Percentiles rank a stretch among this genome's conserved stretches.
Evolutionary conservation across 495 filamentous ascomycete species (phyloP).

Genomic region (Staphylotrichum tortipilum): DNA sequence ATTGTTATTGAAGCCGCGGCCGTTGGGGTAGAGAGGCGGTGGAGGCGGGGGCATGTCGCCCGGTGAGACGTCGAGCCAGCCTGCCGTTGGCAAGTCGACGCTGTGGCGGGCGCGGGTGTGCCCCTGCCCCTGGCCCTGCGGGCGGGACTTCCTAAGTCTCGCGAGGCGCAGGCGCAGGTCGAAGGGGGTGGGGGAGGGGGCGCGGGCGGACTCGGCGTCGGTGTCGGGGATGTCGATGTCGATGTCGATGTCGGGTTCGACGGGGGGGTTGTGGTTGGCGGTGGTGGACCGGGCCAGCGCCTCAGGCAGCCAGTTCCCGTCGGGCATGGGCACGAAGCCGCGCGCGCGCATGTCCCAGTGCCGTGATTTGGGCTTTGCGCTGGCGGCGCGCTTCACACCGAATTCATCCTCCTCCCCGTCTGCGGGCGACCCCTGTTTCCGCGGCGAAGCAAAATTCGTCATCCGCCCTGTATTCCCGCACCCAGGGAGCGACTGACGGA

Average conservation of each 20-base stretch:
- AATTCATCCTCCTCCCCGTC: conserved; percentile 12
- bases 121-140: background rate
- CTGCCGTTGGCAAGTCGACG: background rate
- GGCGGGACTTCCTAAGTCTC: background rate
- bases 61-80: background rate
- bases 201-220: background rate
- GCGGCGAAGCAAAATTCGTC: conserved; percentile 17
- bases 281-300: conserved; percentile 22
- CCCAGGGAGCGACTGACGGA: conserved; percentile 17
- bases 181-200: conserved; percentile 2
- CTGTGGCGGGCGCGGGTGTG: background rate
- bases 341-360: conserved; percentile 36
- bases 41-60: background rate
- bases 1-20: too few relatives aligned
- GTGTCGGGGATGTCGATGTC: background rate
- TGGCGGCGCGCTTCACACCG: conserved; percentile 10
- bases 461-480: background rate
- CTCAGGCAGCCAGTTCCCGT: conserved; percentile 37
- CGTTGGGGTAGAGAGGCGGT: background rate
- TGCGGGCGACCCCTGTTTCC: conserved; percentile 15
- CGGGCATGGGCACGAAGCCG: conserved; percentile 36
- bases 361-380: conserved; percentile 7
- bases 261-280: background rate
- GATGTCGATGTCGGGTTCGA: background rate
- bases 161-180: conserved; percentile 3